phyloP scores from a whole-genome alignment of 108 stramenopile species.

The Ochromonas danica region DNA sequence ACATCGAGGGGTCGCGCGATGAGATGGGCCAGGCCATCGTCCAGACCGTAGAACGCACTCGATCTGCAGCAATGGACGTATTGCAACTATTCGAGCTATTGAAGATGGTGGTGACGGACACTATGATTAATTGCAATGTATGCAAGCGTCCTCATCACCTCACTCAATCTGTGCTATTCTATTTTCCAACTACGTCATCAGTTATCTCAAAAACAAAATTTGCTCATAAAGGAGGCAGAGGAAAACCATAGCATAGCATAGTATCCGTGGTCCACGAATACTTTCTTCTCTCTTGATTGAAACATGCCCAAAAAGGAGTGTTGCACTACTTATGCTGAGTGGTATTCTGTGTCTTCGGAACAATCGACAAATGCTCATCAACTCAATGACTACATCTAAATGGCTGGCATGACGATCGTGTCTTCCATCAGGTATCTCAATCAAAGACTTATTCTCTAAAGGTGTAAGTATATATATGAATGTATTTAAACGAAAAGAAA shows the following conservation, averaged over 20 bases:
- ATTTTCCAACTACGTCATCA: conserved; percentile 10
- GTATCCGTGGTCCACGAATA: conserved; percentile 14
- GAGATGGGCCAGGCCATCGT: neutral
- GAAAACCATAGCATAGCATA: conserved; percentile 16
- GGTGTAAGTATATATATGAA: conserved; percentile 17
- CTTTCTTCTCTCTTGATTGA: conserved; percentile 16
- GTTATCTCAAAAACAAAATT: conserved; percentile 17
- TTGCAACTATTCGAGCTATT: too few species aligned
- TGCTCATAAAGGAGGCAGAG: conserved; percentile 14
- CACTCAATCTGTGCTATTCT: too few species aligned
- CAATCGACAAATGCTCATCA: conserved; percentile 15
- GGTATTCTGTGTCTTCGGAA: conserved; percentile 15
- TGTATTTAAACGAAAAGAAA: conserved; percentile 11
- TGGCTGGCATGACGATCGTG: conserved; percentile 13
- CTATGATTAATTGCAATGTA: too few species aligned
- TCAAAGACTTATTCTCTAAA: conserved; percentile 17
- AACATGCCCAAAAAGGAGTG: conserved; percentile 15
- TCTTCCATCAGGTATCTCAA: conserved; percentile 15
- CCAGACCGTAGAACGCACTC: neutral
- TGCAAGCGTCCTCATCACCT: too few species aligned
- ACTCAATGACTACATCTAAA: conserved; percentile 17
- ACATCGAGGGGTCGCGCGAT: neutral
- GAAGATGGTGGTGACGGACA: too few species aligned
- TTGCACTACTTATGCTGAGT: conserved; percentile 15
- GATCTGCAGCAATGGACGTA: too few species aligned